A percentile compares a stretch with the other conserved stretches of the same genome.
phyloP scores from a whole-genome alignment of 306 rosid species.

The Fagus sylvatica region DNA sequence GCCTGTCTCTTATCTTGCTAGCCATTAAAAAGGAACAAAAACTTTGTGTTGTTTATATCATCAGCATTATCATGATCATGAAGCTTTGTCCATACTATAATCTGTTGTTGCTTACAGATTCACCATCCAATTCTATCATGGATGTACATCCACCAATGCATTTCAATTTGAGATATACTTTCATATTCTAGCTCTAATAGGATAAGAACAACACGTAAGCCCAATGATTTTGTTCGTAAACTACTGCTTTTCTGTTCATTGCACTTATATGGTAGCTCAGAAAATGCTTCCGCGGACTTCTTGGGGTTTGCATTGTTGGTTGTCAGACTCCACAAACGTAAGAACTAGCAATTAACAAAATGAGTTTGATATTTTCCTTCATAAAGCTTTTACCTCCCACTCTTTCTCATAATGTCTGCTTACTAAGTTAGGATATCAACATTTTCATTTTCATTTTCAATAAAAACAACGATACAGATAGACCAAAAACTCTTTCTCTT shows the following conservation, averaged over 20 bases:
- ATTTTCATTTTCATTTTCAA: not conserved
- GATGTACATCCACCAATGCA: not conserved
- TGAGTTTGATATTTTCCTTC: not conserved
- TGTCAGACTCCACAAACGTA: not conserved
- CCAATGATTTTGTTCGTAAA: too few relatives aligned
- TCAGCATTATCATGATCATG: conserved; percentile 1
- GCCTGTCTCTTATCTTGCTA: conserved; percentile 5
- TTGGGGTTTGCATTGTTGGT: not conserved
- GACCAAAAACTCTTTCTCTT: not conserved
- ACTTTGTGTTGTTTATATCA: conserved; percentile 9
- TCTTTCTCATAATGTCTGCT: not conserved
- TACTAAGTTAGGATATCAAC: not conserved
- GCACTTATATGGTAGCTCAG: too few relatives aligned
- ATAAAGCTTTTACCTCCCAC: not conserved
- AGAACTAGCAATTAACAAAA: not conserved
- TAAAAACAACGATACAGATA: not conserved
- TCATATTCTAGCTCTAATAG: too few relatives aligned
- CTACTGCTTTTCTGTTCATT: too few relatives aligned
- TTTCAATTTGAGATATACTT: not conserved
- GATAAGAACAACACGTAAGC: too few relatives aligned
- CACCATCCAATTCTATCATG: conserved; percentile 10
- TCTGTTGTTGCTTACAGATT: conserved; percentile 8
- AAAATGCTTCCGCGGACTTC: too few relatives aligned
- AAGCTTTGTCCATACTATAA: conserved; percentile 3
- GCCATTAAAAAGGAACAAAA: conserved; percentile 15